Base-by-base conservation (phyloP, 179 eudicot genomes). In the Heliamphora pulchella region DNA sequence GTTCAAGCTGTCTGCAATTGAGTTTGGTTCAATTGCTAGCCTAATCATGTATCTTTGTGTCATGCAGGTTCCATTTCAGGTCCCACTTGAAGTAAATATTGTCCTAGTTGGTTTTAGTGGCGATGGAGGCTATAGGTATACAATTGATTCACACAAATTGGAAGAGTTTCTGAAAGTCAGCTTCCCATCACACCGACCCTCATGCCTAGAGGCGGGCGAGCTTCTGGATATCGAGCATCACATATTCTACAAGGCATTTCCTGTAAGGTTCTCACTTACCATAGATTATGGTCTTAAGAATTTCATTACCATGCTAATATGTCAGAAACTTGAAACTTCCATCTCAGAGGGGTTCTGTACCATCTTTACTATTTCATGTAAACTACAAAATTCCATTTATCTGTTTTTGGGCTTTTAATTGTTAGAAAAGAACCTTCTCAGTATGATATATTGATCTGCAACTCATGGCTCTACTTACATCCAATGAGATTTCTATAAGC, bases 221-320 rank as follows among this genome's bases (percentile, higher is more conserved):
- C 96, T 91, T 79, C 93, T 96, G 83, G 99, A 94, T 83, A 90
- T 96, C 66, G 98, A 96, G 85, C 99, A 96, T 88, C 98, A 92
- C 82, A 85, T 96, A 78, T 94, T 96, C 81, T 96, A 87, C 81
- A 92, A 94, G 87, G 91, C 85, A 57, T 92, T 90, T 74, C 97
- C 93, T 46, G 99, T 94, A 89, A 92, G 94, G 67, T 72, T 77
- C 78, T 88, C 62, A 41, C 17, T 31, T 31, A 31, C 31, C 31
- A 31, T 31, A 31, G 22, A 47, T 71, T 67, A 6, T 44, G 20
- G 71, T 81, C 7, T 71, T 44, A 50, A 43, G 10, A 63, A 18
- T 59, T 59, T 58, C 81, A 59, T 31, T 65, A 70, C 74, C 31
- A 31, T 15, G 48, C 65, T 65, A 43, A 68, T 5, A 44, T 13